Conservation (phyloP, 495 filamentous ascomycete species). For the Lindgomyces ingoldianus region DNA sequence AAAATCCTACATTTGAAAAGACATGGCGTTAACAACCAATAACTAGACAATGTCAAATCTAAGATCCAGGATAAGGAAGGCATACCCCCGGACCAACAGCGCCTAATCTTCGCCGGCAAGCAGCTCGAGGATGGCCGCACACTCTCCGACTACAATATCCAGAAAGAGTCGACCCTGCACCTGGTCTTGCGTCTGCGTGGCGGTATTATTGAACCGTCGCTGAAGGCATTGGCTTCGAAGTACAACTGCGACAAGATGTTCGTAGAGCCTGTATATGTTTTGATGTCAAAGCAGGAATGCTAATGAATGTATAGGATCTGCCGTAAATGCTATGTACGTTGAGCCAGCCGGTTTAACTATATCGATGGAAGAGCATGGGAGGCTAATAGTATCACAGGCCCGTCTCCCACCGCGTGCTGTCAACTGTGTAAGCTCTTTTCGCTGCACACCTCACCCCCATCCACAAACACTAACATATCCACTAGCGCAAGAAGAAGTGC, state of each 20-base stretch:
- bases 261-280: neutral
- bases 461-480: conserved; percentile 2
- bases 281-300: neutral
- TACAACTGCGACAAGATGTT: conserved; percentile 98
- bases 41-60: conserved; percentile 47
- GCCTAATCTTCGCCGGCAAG: conserved; percentile 99
- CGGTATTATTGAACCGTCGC: conserved; percentile 98
- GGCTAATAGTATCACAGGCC: conserved; percentile 49
- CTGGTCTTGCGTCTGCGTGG: conserved; percentile 98
- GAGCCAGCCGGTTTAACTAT: neutral
- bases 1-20: conserved; percentile 2
- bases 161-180: conserved; percentile 99
- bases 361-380: neutral
- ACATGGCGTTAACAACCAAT: neutral
- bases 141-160: conserved; percentile 99
- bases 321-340: conserved; percentile 97
- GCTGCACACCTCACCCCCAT: neutral
- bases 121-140: conserved; percentile 99
- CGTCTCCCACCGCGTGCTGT: conserved; percentile 97
- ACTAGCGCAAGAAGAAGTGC: conserved; percentile 91
- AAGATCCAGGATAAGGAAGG: conserved; percentile 97
- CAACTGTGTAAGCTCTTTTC: conserved; percentile 65
- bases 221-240: conserved; percentile 97
- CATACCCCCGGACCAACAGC: conserved; percentile 98
- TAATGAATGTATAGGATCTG: conserved; percentile 62